Percentiles rank a stretch among this genome's conserved stretches.
These are phyloP conservation scores for Eucalyptus shirleyi DNA, from an alignment of 345 rosid species.

Conservation along the genomic window DNA sequence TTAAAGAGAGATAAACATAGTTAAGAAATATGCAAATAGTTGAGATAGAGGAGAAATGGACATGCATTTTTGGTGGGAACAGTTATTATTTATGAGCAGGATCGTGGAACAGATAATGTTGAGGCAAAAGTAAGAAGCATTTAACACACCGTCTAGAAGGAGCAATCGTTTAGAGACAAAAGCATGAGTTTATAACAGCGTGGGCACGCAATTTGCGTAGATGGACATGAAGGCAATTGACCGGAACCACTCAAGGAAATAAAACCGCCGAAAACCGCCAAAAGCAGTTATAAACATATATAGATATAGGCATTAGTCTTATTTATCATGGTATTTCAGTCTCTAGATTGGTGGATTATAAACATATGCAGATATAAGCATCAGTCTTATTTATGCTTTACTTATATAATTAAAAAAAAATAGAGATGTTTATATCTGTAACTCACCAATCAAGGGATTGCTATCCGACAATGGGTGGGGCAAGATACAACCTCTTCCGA, in stretches of 20 bases:
- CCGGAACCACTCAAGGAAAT: neutral
- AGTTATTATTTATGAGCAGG: no score
- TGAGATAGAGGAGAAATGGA: neutral
- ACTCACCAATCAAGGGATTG: neutral
- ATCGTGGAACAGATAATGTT: no score
- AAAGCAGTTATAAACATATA: neutral
- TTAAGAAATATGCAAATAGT: neutral
- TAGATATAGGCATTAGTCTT: no score
- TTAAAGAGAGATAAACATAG: neutral
- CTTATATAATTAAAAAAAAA: no score
- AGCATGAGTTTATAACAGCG: neutral
- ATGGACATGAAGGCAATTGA: neutral
- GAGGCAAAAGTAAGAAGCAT: neutral
- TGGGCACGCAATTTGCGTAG: neutral
- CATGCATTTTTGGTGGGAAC: neutral
- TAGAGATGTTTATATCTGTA: neutral
- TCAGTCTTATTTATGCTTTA: neutral
- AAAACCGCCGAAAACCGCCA: no score
- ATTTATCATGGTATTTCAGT: neutral
- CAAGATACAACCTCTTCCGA: neutral
- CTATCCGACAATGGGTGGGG: neutral
- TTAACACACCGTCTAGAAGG: neutral
- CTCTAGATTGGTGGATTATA: neutral
- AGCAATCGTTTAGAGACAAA: neutral
- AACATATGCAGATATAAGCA: neutral